These are phyloP conservation scores for Plantago ovata DNA, from an alignment of 257 asterid species.

Conservation along the genomic window DNA sequence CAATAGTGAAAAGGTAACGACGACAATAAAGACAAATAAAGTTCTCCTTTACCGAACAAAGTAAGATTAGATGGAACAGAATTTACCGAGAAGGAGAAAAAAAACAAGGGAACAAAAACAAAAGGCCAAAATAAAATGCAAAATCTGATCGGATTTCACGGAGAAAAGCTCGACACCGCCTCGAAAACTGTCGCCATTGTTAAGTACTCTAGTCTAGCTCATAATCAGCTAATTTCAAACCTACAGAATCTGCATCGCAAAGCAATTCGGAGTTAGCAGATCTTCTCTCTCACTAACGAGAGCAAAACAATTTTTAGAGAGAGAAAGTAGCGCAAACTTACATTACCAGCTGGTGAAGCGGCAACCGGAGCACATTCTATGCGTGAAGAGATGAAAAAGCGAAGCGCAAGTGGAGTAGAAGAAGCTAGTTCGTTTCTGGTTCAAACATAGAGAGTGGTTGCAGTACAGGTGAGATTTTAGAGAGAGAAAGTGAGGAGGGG, in stretches of 20 bases:
- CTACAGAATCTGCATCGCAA: slow-evolving; percentile 18
- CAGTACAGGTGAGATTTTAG: too few species aligned
- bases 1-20: slow-evolving; percentile 24
- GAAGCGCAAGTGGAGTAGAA: too few species aligned
- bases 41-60: slow-evolving; percentile 9
- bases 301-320: slow-evolving; percentile 10
- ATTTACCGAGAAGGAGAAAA: too few species aligned
- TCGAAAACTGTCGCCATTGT: slow-evolving; percentile 41
- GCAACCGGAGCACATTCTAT: slow-evolving; percentile 15
- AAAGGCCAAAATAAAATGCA: slow-evolving; percentile 6
- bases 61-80: background rate
- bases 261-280: slow-evolving; percentile 14
- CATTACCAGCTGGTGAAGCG: background rate
- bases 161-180: slow-evolving; percentile 43
- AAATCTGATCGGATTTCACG: slow-evolving; percentile 56
- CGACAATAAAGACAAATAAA: slow-evolving; percentile 7
- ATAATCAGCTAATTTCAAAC: slow-evolving; percentile 34
- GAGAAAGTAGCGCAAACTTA: slow-evolving; percentile 13
- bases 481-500: too few species aligned
- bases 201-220: slow-evolving; percentile 19
- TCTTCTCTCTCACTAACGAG: slow-evolving; percentile 2
- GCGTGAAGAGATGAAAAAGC: slow-evolving; percentile 31
- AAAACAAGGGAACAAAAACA: background rate
- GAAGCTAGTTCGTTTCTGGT: too few species aligned
- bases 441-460: too few species aligned